Conservation (phyloP, 2,329 filamentous ascomycete genomes). For the Pezicula radicicola region DNA sequence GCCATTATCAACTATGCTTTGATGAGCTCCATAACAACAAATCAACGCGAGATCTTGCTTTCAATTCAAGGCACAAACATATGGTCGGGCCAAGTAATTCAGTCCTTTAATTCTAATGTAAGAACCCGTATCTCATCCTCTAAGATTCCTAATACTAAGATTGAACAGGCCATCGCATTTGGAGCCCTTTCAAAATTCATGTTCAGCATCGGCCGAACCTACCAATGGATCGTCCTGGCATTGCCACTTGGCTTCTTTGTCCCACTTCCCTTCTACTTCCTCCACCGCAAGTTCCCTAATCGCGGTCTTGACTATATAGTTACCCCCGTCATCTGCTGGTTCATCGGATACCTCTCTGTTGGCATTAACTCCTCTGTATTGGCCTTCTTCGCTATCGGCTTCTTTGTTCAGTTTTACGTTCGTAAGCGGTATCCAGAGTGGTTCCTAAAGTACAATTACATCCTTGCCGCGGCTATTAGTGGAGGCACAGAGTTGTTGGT, state of each 20-base stretch:
- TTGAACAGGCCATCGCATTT: slow-evolving; percentile 31
- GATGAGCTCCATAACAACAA: slow-evolving; percentile 39
- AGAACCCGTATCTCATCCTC: not conserved
- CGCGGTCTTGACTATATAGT: slow-evolving; percentile 33
- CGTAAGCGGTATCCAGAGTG: slow-evolving; percentile 27
- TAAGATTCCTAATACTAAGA: not conserved
- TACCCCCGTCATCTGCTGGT: slow-evolving; percentile 39
- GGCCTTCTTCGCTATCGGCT: slow-evolving; percentile 30
- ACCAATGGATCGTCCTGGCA: slow-evolving; percentile 35
- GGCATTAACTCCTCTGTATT: slow-evolving; percentile 37
- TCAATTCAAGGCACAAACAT: slow-evolving; percentile 40
- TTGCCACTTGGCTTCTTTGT: slow-evolving; percentile 39
- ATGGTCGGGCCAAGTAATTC: slow-evolving; percentile 44
- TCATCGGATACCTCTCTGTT: slow-evolving; percentile 38
- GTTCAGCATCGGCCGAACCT: slow-evolving; percentile 35
- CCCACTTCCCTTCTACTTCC: slow-evolving; percentile 38
- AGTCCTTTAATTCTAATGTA: slow-evolving; percentile 38
- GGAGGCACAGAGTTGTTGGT: slow-evolving; percentile 36
- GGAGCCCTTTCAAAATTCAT: slow-evolving; percentile 37
- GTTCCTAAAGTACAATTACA: slow-evolving; percentile 37
- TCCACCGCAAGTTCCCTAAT: slow-evolving; percentile 27
- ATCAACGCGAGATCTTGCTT: slow-evolving; percentile 36
- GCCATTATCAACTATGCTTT: slow-evolving; percentile 42
- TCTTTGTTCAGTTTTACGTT: slow-evolving; percentile 34
- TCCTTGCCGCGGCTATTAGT: slow-evolving; percentile 34